Conservation (phyloP, 768 basidiomycete genomes). For the Epithele typhae region DNA sequence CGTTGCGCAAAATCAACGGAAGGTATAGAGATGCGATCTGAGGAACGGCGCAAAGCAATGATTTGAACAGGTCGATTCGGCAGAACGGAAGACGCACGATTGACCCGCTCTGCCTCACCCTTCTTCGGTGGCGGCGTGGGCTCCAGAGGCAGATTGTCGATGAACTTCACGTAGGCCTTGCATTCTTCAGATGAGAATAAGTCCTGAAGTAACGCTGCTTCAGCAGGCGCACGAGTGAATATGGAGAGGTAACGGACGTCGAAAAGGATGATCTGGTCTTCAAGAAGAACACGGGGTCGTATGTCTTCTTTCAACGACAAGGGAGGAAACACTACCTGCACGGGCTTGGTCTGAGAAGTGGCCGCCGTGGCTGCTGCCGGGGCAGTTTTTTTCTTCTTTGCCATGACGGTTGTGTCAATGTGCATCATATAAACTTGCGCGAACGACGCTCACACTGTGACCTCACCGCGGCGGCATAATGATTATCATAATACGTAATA, state of each 20-base stretch:
- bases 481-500: too few species aligned
- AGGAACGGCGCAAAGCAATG: neutral
- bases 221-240: neutral
- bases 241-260: conserved; percentile 37
- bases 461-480: too few species aligned
- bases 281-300: conserved; percentile 43
- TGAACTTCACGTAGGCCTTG: conserved; percentile 52
- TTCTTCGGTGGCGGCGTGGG: conserved; percentile 67
- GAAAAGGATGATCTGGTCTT: conserved; percentile 62
- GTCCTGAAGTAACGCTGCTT: conserved; percentile 39
- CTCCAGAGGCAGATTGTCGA: conserved; percentile 55
- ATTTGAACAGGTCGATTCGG: neutral
- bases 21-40: conserved; percentile 60
- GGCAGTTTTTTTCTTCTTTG: conserved; percentile 3
- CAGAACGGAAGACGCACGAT: conserved; percentile 44
- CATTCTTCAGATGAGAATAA: conserved; percentile 60
- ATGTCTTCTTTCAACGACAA: conserved; percentile 42
- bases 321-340: conserved; percentile 36
- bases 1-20: conserved; percentile 54
- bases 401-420: conserved; percentile 2
- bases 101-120: conserved; percentile 68
- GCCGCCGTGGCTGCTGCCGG: too few species aligned
- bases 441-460: too few species aligned
- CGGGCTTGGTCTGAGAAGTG: neutral
- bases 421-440: too few species aligned